Evolutionary conservation across 768 basidiomycete genomes (phyloP), one percentile per base, ranked within the genome.

Genomic region (Psilocybe tampanensis): DNA sequence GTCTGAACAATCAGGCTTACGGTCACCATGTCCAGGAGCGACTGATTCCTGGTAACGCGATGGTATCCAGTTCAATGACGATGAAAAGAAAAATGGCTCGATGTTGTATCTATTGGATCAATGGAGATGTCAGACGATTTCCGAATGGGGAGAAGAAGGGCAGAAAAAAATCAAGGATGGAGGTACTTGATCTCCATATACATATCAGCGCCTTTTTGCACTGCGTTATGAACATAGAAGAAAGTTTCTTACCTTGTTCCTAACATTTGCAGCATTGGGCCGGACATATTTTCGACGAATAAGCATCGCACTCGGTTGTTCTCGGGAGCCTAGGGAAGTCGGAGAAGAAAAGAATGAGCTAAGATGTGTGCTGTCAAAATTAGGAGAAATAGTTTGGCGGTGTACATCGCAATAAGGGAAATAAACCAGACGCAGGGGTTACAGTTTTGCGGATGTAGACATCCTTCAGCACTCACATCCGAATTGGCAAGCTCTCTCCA

Each of bases 41-140:
- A 77, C 55, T 47, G 76, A 79, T 60, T 86, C 85, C 59, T 85
- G 80, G 50, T 81, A 89, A 52, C 85, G 79, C 1, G 84, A 83
- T 2, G 86, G 86, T 59, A 87, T 89, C 85, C 85, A 86, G 57
- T 83, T 86, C 2, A 85, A 60, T 13, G 84, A 83, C 0, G 86
- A 86, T 0, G 85, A 85, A 61, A 82, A 88, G 69, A 85, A 88
- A 66, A 86, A 88, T 0, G 86, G 86, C 60, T 88, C 86, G 44
- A 87, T 79, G 36, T 78, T 74, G 62, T 80, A 84, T 64, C 85
- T 81, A 24, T 29, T 29, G 29, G 29, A 29, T 29, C 29, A 29
- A 29, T 5, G 29, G 9, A 29, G 29, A 29, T 5, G 29, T 29
- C 29, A 29, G 29, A 29, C 9, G 4, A 9, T 29, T 29, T 9